Evolutionary conservation across 2,329 filamentous ascomycete genomes (phyloP), one percentile per base, ranked within the genome.

Genomic region (Aureobasidium sp.): DNA sequence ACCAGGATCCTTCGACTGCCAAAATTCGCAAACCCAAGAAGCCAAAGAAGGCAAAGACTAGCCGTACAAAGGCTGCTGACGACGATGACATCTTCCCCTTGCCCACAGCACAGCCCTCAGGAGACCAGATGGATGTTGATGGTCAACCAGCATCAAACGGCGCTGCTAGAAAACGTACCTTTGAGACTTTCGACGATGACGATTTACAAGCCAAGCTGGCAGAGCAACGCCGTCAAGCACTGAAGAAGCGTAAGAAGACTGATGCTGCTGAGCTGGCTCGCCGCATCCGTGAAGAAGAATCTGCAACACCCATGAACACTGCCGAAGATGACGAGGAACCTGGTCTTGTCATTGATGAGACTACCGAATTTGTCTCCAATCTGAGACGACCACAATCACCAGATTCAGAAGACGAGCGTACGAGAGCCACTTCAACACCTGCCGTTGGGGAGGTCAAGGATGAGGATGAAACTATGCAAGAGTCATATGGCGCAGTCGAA

Each of bases 11-110:
- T 17, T 89, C 89, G 1, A 88, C 94, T 68, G 84, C 97, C 70
- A 99, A 97, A 75, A 83, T 97, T 66, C 95, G 91, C 77, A 99
- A 96, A 74, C 87, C 90, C 0, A 97, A 96, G 76, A 97, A 88
- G 76, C 81, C 86, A 75, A 78, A 77, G 66, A 94, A 93, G 76
- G 82, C 85, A 36, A 93, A 91, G 73, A 81, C 84, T 27, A 90
- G 88, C 1, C 82, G 89, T 56, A 85, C 89, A 71, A 88, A 87
- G 67, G 82, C 81, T 1, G 76, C 81, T n/a, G 83, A 86, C 42
- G 84, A 86, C 11, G 84, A 86, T 62, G 76, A 76, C 59, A 77
- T 84, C 47, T 74, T 82, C 49, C 76, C 78, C 2, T 64, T 70
- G 1, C 69, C 73, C 3, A 70, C 71, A 49, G 65, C 68, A 56